A percentile compares a stretch with the other conserved stretches of the same genome.
These are phyloP conservation scores for Metschnikowia noctiluminum DNA, from an alignment of 805 yeast genomes.

Conservation along the genomic window DNA sequence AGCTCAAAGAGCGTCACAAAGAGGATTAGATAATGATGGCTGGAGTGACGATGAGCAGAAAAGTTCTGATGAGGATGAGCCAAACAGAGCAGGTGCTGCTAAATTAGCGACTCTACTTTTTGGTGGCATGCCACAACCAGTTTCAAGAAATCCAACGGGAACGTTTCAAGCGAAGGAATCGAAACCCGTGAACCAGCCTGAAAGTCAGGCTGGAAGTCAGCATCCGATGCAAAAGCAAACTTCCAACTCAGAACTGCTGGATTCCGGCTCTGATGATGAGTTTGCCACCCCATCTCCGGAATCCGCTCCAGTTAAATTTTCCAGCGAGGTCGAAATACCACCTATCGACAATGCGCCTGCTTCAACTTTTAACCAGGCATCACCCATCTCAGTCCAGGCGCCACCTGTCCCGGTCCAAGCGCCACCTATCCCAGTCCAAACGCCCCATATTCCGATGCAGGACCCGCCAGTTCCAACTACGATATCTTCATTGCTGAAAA, in stretches of 20 bases:
- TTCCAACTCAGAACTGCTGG: background rate
- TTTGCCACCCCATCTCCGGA: conserved; percentile 19
- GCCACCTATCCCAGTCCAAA: background rate
- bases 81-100: conserved; percentile 51
- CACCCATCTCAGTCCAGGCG: conserved; percentile 14
- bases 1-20: conserved; percentile 69
- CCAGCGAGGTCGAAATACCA: background rate
- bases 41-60: conserved; percentile 46
- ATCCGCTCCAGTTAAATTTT: conserved; percentile 2
- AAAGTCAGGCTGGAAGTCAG: background rate
- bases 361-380: conserved; percentile 20
- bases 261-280: conserved; percentile 15
- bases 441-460: no score
- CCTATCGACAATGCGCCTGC: background rate
- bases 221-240: background rate
- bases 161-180: conserved; percentile 1
- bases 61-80: conserved; percentile 49
- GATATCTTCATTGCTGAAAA: no score
- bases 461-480: no score
- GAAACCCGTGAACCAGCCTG: background rate
- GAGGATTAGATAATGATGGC: conserved; percentile 48
- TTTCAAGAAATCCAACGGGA: conserved; percentile 20
- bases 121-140: conserved; percentile 47
- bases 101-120: conserved; percentile 53
- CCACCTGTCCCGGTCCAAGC: conserved; percentile 17